These are phyloP conservation scores for Fraxinus baroniana DNA, from an alignment of 305 asterid genomes.

Conservation along the genomic window DNA sequence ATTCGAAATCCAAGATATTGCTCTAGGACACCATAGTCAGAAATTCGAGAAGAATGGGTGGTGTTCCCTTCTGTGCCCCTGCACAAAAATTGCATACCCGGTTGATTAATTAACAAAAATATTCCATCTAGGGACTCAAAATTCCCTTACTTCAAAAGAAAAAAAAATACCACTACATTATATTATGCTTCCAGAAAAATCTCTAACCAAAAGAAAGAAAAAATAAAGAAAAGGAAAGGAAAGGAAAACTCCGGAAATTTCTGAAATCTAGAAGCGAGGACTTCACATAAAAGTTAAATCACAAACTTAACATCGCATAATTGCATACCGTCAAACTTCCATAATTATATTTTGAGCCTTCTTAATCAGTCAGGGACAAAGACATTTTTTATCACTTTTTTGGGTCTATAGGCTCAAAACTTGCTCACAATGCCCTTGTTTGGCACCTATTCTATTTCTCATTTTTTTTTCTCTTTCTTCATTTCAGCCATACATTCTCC, in stretches of 20 bases:
- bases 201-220: not conserved
- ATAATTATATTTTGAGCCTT: not conserved
- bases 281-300: not conserved
- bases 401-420: not conserved
- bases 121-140: not conserved
- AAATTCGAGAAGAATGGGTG: slow-evolving; percentile 51
- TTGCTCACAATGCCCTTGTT: not conserved
- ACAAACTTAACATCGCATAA: not conserved
- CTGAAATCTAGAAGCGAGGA: not conserved
- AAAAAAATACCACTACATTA: not conserved
- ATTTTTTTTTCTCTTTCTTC: too few relatives aligned
- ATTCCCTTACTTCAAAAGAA: not conserved
- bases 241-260: not conserved
- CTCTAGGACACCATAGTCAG: slow-evolving; percentile 76
- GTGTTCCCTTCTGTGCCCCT: slow-evolving; percentile 78
- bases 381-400: not conserved
- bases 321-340: not conserved
- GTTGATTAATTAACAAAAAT: slow-evolving; percentile 14
- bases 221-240: not conserved
- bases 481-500: too few relatives aligned
- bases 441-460: too few relatives aligned
- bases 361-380: not conserved
- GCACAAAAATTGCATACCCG: slow-evolving; percentile 27
- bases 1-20: slow-evolving; percentile 79
- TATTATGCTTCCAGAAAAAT: not conserved